Evolutionary conservation across 306 rosid genomes (phyloP).

Genomic region (Cucumis melo): DNA sequence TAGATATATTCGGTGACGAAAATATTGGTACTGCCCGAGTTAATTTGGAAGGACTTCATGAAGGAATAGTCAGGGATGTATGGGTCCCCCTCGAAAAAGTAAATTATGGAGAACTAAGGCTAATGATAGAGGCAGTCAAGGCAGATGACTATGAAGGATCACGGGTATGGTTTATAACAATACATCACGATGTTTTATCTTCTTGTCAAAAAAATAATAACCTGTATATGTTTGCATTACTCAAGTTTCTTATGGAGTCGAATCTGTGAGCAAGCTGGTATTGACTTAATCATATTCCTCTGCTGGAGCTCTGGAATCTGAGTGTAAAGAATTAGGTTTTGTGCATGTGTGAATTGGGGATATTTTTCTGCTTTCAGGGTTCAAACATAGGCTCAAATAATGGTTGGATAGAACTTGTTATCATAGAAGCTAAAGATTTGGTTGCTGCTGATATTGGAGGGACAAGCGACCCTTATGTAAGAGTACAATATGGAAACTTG

Average conservation of each 20-base stretch:
- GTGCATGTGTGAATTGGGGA: neutral
- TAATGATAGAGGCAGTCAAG: conserved; percentile 64
- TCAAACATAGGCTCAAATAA: conserved; percentile 20
- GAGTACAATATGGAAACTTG: conserved; percentile 71
- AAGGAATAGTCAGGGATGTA: conserved; percentile 55
- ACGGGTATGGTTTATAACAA: conserved; percentile 35
- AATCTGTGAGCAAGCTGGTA: neutral
- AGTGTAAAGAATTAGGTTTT: neutral
- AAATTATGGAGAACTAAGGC: conserved; percentile 83
- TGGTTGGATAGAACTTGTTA: conserved; percentile 84
- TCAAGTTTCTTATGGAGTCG: neutral
- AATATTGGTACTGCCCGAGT: conserved; percentile 80
- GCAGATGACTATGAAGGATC: conserved; percentile 61
- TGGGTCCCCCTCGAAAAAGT: conserved; percentile 94
- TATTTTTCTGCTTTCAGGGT: conserved; percentile 33
- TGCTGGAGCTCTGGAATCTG: neutral
- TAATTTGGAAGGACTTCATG: conserved; percentile 81
- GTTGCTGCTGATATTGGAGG: conserved; percentile 96
- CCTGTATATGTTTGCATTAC: neutral
- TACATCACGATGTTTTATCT: neutral
- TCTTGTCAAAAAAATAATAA: neutral
- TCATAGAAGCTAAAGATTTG: conserved; percentile 82
- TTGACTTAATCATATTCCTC: neutral
- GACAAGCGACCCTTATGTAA: conserved; percentile 93
- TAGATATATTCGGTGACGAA: conserved; percentile 71